A percentile compares a stretch with the other conserved stretches of the same genome.
Conservation (phyloP, 345 rosid genomes). For the Citrus reticulata region DNA sequence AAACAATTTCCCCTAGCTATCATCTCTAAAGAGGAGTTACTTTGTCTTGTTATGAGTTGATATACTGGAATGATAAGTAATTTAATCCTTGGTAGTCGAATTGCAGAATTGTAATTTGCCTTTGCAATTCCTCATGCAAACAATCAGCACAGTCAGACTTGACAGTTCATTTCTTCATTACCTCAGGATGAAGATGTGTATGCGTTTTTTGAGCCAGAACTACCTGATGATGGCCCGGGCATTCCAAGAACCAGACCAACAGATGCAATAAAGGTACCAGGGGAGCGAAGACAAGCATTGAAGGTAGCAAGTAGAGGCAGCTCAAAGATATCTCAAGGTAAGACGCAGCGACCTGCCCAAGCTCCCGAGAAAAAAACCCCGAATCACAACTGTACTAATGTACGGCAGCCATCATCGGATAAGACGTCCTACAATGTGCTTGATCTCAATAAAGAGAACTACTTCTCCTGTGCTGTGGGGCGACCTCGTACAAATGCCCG, state of each 20-base stretch:
- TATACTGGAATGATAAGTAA: too few relatives aligned
- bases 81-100: too few relatives aligned
- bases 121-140: neutral
- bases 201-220: slow-evolving; percentile 95
- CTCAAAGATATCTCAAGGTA: slow-evolving; percentile 56
- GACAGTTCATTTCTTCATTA: neutral
- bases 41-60: too few relatives aligned
- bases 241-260: slow-evolving; percentile 51
- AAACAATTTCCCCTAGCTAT: neutral
- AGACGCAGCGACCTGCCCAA: slow-evolving; percentile 51
- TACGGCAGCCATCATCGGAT: slow-evolving; percentile 59
- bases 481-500: slow-evolving; percentile 83
- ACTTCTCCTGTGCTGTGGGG: slow-evolving; percentile 94
- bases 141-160: neutral
- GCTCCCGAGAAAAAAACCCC: slow-evolving; percentile 45
- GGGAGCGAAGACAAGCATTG: slow-evolving; percentile 53
- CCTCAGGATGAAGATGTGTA: slow-evolving; percentile 95
- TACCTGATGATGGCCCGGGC: slow-evolving; percentile 58
- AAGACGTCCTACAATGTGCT: slow-evolving; percentile 94
- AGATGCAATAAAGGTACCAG: slow-evolving; percentile 55
- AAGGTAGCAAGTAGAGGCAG: slow-evolving; percentile 63
- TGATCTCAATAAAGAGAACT: slow-evolving; percentile 94
- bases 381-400: slow-evolving; percentile 39
- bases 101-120: neutral
- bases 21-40: neutral